Base-by-base conservation (phyloP, 2,329 filamentous ascomycete species). In the Neonectria ditissima region DNA sequence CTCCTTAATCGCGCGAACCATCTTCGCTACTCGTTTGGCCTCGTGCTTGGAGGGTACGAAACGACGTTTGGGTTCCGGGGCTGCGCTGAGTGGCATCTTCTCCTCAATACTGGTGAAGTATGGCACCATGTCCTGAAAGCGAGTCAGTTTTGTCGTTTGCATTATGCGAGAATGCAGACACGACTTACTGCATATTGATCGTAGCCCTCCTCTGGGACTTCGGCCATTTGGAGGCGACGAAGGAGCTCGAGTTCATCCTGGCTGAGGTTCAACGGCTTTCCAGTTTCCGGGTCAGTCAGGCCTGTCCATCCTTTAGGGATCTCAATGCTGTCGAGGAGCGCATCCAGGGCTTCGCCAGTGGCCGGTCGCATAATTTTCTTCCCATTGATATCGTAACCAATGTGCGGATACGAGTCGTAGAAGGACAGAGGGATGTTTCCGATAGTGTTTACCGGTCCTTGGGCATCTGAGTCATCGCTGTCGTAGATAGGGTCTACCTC, bases 311-410 rank as follows among this genome's bases (percentile, higher is more conserved):
- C 96, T 84, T 97, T 94, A 14, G 96, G 96, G 37, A 99, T 85
- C 75, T 99, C 96, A 73, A 99, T 99, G 80, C 92, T 97, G 74
- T 99, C 95, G 10, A 99, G 85, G 45, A 99, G 85, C 13, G 94
- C 93, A 83, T 99, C 96, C 32, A 99, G 83, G 37, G 96, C 96
- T 77, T 97, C 92, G 55, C 95, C 95, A 71, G 94, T 95, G 4
- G 97, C 96, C 7, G 96, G 96, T 55, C 96, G 91, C 90, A 97
- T 92, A 68, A 99, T 97, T 80, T 92, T 97, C 86, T 97, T 97
- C 79, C 96, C 96, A 79, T 99, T 97, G 82, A 99, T 98, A 74
- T 97, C 93, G 81, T 99, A 99, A 63, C 96, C 96, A 76, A 99
- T 97, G 78, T 99, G 96, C 54, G 96, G 96, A 77, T 97, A 99